A percentile compares a stretch with the other conserved stretches of the same genome.
Evolutionary conservation across 768 basidiomycete species (phyloP).

Genomic region (Xerocomus spinulosus): DNA sequence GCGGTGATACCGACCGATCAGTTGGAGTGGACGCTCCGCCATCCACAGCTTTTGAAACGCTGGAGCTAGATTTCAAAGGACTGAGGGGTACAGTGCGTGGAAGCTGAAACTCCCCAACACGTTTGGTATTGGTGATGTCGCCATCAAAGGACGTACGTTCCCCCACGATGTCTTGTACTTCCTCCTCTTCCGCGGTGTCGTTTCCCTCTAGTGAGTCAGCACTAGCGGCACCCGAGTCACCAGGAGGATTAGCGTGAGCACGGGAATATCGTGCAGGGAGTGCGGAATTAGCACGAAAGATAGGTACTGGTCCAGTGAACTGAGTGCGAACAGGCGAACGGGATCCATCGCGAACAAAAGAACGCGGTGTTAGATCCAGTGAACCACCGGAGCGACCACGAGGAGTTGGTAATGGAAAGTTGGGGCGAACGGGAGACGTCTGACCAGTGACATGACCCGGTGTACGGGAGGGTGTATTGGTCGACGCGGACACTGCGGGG

Average conservation of each 20-base stretch:
- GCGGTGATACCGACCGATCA: constrained; percentile 23
- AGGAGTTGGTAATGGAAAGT: constrained; percentile 32
- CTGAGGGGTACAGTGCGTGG: constrained; percentile 54
- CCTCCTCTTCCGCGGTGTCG: constrained; percentile 25
- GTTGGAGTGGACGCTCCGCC: neutral
- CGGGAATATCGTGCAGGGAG: constrained; percentile 37
- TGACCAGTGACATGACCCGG: constrained; percentile 21
- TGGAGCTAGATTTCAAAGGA: constrained; percentile 27
- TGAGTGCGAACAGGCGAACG: constrained; percentile 26
- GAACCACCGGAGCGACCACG: constrained; percentile 21
- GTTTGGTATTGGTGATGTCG: constrained; percentile 43
- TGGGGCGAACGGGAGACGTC: constrained; percentile 26
- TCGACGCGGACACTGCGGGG: constrained; percentile 8
- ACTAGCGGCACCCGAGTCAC: constrained; percentile 6
- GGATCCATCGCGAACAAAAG: constrained; percentile 13
- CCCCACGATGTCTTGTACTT: constrained; percentile 28
- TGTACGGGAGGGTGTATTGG: constrained; percentile 9
- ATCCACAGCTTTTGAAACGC: constrained; percentile 3
- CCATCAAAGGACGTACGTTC: constrained; percentile 22
- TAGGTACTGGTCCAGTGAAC: constrained; percentile 28
- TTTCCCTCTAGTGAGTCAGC: constrained; percentile 19
- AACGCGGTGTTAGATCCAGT: constrained; percentile 24
- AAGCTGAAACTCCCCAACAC: constrained; percentile 41
- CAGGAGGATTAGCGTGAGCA: constrained; percentile 11
- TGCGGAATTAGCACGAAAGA: constrained; percentile 39